Conservation (phyloP, 805 yeast genomes). For the Helenozyma rhizophorensis region DNA sequence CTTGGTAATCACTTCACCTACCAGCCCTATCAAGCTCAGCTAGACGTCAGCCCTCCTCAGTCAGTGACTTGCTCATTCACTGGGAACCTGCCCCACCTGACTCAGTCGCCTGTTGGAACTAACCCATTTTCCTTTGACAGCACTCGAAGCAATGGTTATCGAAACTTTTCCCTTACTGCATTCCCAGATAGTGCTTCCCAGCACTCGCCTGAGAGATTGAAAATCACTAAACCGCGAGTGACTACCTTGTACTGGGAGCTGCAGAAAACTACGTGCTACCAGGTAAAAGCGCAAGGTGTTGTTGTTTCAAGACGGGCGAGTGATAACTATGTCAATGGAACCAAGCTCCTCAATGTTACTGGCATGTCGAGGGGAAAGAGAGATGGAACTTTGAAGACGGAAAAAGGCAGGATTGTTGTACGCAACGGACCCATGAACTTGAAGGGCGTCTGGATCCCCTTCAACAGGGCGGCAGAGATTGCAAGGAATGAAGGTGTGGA, state of each 20-base stretch:
- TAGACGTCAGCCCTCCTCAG: too few relatives aligned
- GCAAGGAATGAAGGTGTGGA: constrained; percentile 70
- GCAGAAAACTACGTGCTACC: constrained; percentile 78
- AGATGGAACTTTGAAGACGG: constrained; percentile 78
- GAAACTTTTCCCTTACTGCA: too few relatives aligned
- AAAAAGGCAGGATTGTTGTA: constrained; percentile 72
- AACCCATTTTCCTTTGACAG: too few relatives aligned
- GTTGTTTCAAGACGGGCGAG: constrained; percentile 81
- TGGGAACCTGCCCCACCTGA: too few relatives aligned
- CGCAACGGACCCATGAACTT: constrained; percentile 84
- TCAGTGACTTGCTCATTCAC: too few relatives aligned
- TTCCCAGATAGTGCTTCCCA: too few relatives aligned
- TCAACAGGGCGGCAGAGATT: constrained; percentile 74
- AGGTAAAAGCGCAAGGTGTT: constrained; percentile 78
- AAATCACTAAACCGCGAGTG: constrained; percentile 55
- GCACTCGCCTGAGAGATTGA: too few relatives aligned
- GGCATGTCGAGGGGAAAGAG: constrained; percentile 85
- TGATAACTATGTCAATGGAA: constrained; percentile 81
- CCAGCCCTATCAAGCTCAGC: too few relatives aligned
- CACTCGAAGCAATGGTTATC: too few relatives aligned
- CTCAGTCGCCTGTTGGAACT: too few relatives aligned
- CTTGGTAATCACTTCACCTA: too few relatives aligned
- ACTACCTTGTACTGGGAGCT: constrained; percentile 89
- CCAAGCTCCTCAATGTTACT: constrained; percentile 76
- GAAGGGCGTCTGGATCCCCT: constrained; percentile 89